Percentiles rank a stretch among this genome's conserved stretches.
Evolutionary conservation across 2,329 filamentous ascomycete species (phyloP).

Genomic region (Clarireedia homoeocarpa): DNA sequence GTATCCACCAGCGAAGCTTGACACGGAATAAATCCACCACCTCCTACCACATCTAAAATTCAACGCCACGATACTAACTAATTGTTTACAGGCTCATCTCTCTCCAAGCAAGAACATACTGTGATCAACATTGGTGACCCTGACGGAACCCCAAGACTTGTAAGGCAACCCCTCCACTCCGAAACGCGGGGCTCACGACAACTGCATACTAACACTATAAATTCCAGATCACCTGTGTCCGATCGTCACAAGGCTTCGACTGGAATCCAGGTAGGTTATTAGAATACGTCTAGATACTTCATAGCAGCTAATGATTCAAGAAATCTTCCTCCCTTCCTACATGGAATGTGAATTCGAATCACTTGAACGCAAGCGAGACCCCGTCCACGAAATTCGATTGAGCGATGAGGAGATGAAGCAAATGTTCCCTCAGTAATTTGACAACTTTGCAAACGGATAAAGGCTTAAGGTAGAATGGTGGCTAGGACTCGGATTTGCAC

Average conservation of each 20-base stretch:
- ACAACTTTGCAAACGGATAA: constrained; percentile 4
- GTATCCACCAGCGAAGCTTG: constrained; percentile 1
- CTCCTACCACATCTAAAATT: constrained; percentile 18
- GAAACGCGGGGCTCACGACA: constrained; percentile 7
- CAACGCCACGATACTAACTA: constrained; percentile 14
- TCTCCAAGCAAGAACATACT: constrained; percentile 69
- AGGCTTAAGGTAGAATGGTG: neutral
- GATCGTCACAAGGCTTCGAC: constrained; percentile 70
- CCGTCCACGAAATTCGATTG: constrained; percentile 69
- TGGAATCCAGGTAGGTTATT: constrained; percentile 64
- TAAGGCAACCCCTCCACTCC: constrained; percentile 35
- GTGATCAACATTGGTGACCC: constrained; percentile 71
- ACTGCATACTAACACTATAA: constrained; percentile 10
- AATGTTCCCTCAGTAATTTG: constrained; percentile 53
- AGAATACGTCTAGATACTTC: neutral
- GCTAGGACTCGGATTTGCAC: constrained; percentile 12
- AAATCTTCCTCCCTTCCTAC: constrained; percentile 76
- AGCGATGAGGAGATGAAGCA: constrained; percentile 68
- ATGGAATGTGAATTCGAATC: constrained; percentile 67
- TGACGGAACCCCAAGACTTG: constrained; percentile 64
- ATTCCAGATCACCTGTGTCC: constrained; percentile 66
- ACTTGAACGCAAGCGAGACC: constrained; percentile 67
- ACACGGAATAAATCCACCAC: neutral
- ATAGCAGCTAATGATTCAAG: constrained; percentile 32
- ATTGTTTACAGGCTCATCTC: constrained; percentile 51